Evolutionary conservation across 2,329 filamentous ascomycete genomes (phyloP).

Genomic region (Penicillium brevicompactum): DNA sequence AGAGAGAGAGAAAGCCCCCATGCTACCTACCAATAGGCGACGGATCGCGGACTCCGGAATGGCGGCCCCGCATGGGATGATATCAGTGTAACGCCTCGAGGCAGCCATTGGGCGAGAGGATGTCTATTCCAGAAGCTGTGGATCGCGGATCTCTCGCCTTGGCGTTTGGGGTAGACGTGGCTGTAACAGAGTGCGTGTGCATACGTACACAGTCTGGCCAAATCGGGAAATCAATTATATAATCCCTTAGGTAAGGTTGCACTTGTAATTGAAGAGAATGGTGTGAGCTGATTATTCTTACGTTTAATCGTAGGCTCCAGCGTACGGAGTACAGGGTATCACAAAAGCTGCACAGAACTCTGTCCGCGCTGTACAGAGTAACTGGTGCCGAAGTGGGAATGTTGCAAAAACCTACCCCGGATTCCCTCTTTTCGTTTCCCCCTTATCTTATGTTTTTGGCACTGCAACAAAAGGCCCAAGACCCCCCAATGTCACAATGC

Average conservation of each 20-base stretch:
- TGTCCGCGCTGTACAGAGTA: not conserved
- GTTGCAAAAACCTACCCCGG: conserved; percentile 12
- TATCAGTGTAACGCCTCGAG: conserved; percentile 21
- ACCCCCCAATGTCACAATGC: conserved; percentile 4
- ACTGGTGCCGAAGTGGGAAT: conserved; percentile 3
- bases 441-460: no score
- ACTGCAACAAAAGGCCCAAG: no score
- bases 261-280: not conserved
- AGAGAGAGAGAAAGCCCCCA: no score
- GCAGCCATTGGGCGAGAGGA: conserved; percentile 15
- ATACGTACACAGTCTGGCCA: no score
- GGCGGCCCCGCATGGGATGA: conserved; percentile 26
- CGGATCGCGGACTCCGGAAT: conserved; percentile 8
- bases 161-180: conserved; percentile 11
- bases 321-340: not conserved
- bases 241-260: conserved; percentile 8
- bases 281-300: not conserved
- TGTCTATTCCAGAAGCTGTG: conserved; percentile 30
- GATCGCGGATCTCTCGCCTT: conserved; percentile 28
- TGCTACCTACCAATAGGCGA: conserved; percentile 6
- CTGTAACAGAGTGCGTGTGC: conserved; percentile 4
- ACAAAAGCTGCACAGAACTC: not conserved
- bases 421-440: not conserved
- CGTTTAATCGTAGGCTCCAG: not conserved
- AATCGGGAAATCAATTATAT: conserved; percentile 5